Conservation (phyloP, 2,329 filamentous ascomycete species). For the Chaetomium strumarium region DNA sequence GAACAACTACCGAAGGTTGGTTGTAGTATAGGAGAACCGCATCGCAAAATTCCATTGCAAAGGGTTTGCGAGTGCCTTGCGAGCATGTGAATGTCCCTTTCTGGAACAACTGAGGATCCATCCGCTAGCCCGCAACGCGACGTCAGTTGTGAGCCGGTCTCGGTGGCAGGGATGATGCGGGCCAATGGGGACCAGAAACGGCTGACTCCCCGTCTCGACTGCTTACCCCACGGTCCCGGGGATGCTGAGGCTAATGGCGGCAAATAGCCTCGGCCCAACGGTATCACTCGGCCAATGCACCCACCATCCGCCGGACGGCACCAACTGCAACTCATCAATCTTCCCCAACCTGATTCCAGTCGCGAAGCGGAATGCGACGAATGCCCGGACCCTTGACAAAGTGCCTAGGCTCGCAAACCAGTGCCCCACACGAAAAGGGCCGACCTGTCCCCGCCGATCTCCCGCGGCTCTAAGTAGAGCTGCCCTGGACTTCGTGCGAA, state of each 20-base stretch:
- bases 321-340: not conserved
- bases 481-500: not conserved
- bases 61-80: not conserved
- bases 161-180: not conserved
- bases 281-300: conserved; percentile 22
- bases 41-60: not conserved
- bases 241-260: conserved; percentile 17
- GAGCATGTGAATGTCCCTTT: conserved; percentile 16
- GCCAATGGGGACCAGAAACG: conserved; percentile 4
- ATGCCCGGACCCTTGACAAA: conserved; percentile 9
- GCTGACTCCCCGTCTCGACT: conserved; percentile 19
- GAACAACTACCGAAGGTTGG: too few species aligned
- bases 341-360: not conserved
- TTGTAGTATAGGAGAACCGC: not conserved
- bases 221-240: conserved; percentile 12
- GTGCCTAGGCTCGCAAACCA: conserved; percentile 21
- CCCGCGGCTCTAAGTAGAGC: conserved; percentile 5
- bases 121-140: conserved; percentile 19
- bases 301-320: not conserved
- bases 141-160: conserved; percentile 1
- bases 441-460: conserved; percentile 17
- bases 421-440: conserved; percentile 6
- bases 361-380: not conserved
- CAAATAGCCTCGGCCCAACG: conserved; percentile 26
- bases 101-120: conserved; percentile 1